Evolutionary conservation across 129 eudicot species (phyloP).

Genomic region (Saposhnikovia divaricata): DNA sequence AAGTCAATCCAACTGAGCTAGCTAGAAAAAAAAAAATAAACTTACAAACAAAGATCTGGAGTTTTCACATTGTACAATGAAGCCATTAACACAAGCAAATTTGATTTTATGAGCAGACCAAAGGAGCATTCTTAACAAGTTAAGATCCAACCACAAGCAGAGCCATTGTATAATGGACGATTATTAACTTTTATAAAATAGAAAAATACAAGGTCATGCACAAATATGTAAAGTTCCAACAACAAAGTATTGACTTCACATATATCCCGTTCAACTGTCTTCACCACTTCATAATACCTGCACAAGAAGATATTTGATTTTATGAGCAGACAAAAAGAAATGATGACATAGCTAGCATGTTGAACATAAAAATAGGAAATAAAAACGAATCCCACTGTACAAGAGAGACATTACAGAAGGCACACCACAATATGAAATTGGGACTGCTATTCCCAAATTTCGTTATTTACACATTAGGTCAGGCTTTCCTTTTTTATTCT

Average conservation of each 20-base stretch:
- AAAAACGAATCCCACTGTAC: neutral
- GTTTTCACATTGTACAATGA: neutral
- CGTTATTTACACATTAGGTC: neutral
- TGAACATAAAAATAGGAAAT: neutral
- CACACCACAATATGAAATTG: neutral
- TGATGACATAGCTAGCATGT: neutral
- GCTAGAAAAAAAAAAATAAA: neutral
- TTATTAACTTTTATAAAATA: neutral
- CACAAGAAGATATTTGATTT: neutral
- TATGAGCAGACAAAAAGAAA: neutral
- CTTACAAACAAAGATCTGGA: neutral
- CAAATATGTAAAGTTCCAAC: neutral
- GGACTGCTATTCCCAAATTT: neutral
- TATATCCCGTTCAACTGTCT: neutral
- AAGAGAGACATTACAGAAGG: neutral
- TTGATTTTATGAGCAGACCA: neutral
- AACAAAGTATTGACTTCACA: neutral
- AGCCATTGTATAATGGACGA: neutral
- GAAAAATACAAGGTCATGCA: neutral
- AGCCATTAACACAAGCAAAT: neutral
- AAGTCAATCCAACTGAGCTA: neutral
- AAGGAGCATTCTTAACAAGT: neutral
- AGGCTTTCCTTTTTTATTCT: neutral
- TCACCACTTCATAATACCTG: neutral
- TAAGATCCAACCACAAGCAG: neutral